Percentiles rank a stretch among this genome's conserved stretches.
These are phyloP conservation scores for Bombardia bombarda DNA, from an alignment of 495 filamentous ascomycete genomes.

Conservation along the genomic window DNA sequence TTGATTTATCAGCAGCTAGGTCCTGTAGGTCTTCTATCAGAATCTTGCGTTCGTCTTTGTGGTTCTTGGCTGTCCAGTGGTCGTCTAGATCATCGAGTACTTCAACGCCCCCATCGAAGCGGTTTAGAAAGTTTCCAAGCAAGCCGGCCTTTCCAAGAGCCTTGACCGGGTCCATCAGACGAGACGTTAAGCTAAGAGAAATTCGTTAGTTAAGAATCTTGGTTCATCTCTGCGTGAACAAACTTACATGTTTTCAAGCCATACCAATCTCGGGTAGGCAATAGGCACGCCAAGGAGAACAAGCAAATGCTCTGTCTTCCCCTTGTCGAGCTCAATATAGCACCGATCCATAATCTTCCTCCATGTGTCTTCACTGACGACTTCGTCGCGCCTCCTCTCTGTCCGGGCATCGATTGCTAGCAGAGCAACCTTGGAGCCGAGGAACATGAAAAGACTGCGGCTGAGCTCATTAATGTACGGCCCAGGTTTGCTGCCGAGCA, in stretches of 20 bases:
- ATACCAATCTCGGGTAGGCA: slow-evolving; percentile 85
- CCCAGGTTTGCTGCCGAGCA: slow-evolving; percentile 67
- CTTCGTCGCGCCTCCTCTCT: slow-evolving; percentile 72
- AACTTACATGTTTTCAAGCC: slow-evolving; percentile 59
- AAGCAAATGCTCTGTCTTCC: slow-evolving; percentile 81
- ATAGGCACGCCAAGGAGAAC: slow-evolving; percentile 81
- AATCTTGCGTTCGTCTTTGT: slow-evolving; percentile 80
- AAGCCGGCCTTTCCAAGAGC: slow-evolving; percentile 75
- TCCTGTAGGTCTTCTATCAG: slow-evolving; percentile 86
- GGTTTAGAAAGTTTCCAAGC: slow-evolving; percentile 74
- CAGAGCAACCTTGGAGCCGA: slow-evolving; percentile 73
- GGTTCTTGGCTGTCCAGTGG: slow-evolving; percentile 93
- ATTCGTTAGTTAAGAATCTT: slow-evolving; percentile 4
- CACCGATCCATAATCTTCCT: slow-evolving; percentile 78
- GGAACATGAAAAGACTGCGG: slow-evolving; percentile 75
- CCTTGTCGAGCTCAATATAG: slow-evolving; percentile 68
- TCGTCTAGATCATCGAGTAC: slow-evolving; percentile 89
- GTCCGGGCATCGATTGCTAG: slow-evolving; percentile 87
- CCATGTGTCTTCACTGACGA: slow-evolving; percentile 75
- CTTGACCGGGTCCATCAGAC: slow-evolving; percentile 78
- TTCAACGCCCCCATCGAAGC: slow-evolving; percentile 86
- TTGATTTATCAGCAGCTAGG: slow-evolving; percentile 79
- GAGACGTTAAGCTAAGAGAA: slow-evolving; percentile 63
- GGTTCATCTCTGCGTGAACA: background rate
- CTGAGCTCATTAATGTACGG: slow-evolving; percentile 86